Evolutionary conservation across 306 rosid genomes (phyloP), one percentile per base, ranked within the genome.

Genomic region (Inga laurina): DNA sequence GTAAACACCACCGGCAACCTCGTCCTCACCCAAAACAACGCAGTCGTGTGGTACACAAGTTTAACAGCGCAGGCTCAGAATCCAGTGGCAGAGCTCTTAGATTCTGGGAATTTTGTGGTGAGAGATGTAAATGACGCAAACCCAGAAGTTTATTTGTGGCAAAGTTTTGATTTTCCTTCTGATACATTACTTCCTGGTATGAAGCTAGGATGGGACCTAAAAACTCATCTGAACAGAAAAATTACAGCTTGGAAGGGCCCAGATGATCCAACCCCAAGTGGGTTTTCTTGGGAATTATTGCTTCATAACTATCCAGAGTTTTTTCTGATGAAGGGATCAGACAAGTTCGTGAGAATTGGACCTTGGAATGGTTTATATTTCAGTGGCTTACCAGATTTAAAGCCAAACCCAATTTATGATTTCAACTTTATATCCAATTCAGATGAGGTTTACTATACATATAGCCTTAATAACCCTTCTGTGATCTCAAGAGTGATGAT

Each of bases 141-240:
- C 35, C 45, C 65, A 10, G 61, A 18, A 30, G 3, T 0, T 2
- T 85, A 81, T 70, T 18, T 78, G 32, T 85, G 86, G 90, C 90
- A 90, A 59, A 84, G 93, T 76, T 88, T 86, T 27, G 88, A 90
- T 54, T 76, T 86, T 77, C 93, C 93, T 9, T 64, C 88, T 30
- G 88, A 90, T 54, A 88, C 91, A 27, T 73, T 79, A 24, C 77
- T 86, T 30, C 83, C 84, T 4, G 85, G 66, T 8, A 88, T 88
- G 93, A 88, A 88, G 70, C 7, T 90, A 18, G 89, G 91, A 8
- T 65, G 85, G 88, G 82, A 90, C 72, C 81, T 85, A 18, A 65
- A 75, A 37, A 86, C 74, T 10, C 70, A 80, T 52, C 79, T 71
- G 8, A 51, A 86, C 4, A 39, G 84, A 2, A 12, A 21, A 4